Evolutionary conservation across 352 stramenopile species (phyloP), one percentile per base, ranked within the genome.

Genomic region (Globisporangium nodosum): DNA sequence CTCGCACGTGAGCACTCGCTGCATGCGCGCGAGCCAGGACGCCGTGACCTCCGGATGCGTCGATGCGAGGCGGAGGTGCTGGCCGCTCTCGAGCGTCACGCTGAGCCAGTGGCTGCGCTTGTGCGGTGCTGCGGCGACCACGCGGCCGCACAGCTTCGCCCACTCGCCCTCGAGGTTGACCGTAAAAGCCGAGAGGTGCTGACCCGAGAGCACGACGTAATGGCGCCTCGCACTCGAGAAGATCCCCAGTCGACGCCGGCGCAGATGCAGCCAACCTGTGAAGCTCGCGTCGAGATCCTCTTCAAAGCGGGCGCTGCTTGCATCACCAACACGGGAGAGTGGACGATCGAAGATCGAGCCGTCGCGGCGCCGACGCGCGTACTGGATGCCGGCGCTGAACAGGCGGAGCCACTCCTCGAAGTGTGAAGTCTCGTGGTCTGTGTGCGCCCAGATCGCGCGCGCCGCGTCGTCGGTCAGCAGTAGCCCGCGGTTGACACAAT

Each of bases 141-240:
- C 58, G 33, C 65, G 64, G 30, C 70, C 73, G 40, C 60, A 62
- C 33, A 78, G 12, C 50, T 72, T 68, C 3, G 61, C 69, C 64
- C 71, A 76, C 20, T 70, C 67, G 13, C 73, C 71, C 56, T 78
- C 73, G 7, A 70, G 50, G 49, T 83, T 80, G 57, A 83, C 42
- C 31, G 57, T 45, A 46, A 83, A 83, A 5, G 49, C 59, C 15
- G 73, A 66, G 30, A 83, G 54, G 8, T 68, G 51, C 2, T 54
- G 42, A 2, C 62, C 63, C 0, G 63, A 68, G 15, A 83, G 61
- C 49, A 78, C 70, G 54, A 63, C 73, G 60, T 78, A 80, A 48
- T 74, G 54, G 2, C 65, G 61, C 21, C 46, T 58, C 16, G 57
- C 39, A 0, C 33, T 52, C 6, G 61, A 56, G 21, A 63, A 55